These are phyloP conservation scores for Cinnamomum micranthum DNA, from an alignment of 164 flowering plant species.

Conservation along the genomic window DNA sequence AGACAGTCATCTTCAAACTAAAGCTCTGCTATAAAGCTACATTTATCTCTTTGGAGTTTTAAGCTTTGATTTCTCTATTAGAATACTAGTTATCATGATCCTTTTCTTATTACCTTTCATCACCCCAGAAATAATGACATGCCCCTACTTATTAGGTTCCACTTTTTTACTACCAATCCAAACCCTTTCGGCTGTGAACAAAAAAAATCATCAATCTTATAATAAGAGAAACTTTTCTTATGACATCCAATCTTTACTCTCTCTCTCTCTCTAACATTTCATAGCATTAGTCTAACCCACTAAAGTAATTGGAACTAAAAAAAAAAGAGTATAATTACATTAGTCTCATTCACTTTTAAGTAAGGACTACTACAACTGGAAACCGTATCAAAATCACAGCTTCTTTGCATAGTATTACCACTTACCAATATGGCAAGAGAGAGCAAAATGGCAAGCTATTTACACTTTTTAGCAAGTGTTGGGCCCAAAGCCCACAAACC, in stretches of 20 bases:
- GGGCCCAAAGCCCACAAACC: slow-evolving; percentile 88
- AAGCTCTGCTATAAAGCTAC: too few relatives aligned
- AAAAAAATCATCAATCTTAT: too few relatives aligned
- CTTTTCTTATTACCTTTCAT: neutral
- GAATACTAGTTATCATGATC: too few relatives aligned
- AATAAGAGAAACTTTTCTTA: neutral
- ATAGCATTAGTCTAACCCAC: neutral
- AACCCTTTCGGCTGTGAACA: too few relatives aligned
- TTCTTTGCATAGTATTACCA: neutral
- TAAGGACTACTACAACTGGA: neutral
- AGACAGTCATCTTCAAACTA: too few relatives aligned
- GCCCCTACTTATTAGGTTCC: neutral
- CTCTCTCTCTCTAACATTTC: neutral
- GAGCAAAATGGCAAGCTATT: neutral
- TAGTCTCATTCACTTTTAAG: neutral
- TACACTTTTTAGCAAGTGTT: slow-evolving; percentile 44
- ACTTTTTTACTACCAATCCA: too few relatives aligned
- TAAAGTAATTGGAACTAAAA: too few relatives aligned
- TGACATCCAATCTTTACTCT: neutral
- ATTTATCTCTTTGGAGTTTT: too few relatives aligned
- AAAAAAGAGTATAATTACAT: too few relatives aligned
- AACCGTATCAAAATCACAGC: neutral
- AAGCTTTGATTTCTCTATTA: too few relatives aligned
- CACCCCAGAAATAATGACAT: neutral
- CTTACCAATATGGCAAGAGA: neutral